These are phyloP conservation scores for Oryza punctata DNA, from an alignment of 176 grass and related monocot genomes.

Conservation along the genomic window DNA sequence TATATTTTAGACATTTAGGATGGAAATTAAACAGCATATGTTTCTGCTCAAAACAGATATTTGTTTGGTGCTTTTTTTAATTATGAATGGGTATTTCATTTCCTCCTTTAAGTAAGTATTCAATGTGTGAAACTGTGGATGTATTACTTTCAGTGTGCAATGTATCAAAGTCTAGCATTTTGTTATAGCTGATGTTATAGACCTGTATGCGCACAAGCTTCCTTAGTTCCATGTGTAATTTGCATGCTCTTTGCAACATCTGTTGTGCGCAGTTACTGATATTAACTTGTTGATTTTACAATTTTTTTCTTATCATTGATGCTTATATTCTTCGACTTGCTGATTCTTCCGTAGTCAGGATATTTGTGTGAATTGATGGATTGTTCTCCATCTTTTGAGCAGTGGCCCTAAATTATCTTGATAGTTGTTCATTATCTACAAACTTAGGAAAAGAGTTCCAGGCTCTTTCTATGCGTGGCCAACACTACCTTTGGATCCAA, in stretches of 20 bases:
- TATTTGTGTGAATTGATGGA: neutral
- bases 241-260: neutral
- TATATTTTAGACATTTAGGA: neutral
- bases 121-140: neutral
- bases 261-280: neutral
- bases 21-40: neutral
- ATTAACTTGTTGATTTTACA: neutral
- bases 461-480: neutral
- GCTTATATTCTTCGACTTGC: neutral
- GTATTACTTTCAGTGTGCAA: neutral
- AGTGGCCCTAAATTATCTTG: neutral
- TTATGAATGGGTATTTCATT: neutral
- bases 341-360: neutral
- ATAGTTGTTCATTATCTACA: neutral
- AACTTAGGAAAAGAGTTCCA: neutral
- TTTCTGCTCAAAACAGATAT: neutral
- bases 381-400: neutral
- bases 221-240: neutral
- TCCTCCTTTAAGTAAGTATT: neutral
- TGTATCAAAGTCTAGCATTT: neutral
- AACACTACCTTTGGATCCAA: neutral
- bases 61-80: neutral
- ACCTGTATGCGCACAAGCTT: neutral
- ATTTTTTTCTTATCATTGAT: neutral
- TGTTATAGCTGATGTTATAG: neutral